phyloP scores from a whole-genome alignment of 2,329 filamentous ascomycete genomes.

The Colletotrichum scovillei region DNA sequence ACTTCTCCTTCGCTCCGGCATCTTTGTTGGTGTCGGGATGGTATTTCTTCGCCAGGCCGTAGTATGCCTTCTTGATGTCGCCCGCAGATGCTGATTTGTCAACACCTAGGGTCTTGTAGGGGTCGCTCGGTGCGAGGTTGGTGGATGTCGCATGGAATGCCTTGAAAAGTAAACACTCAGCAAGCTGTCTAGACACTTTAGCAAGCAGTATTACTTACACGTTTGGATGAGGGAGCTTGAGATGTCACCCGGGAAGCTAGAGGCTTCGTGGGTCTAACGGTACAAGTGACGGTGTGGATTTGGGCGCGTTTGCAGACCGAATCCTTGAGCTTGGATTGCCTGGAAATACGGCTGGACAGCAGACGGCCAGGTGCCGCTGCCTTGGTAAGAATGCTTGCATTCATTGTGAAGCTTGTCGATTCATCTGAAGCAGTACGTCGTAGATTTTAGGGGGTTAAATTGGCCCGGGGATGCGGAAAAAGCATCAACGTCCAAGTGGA shows the following conservation, averaged over 20 bases:
- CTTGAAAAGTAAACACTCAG: constrained; percentile 43
- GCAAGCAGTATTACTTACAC: constrained; percentile 32
- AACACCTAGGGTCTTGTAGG: constrained; percentile 89
- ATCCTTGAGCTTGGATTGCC: constrained; percentile 52
- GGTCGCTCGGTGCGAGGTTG: constrained; percentile 73
- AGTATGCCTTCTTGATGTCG: constrained; percentile 99
- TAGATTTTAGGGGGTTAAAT: constrained; percentile 29
- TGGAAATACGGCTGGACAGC: constrained; percentile 50
- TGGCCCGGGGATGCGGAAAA: constrained; percentile 16
- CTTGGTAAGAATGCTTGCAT: constrained; percentile 59
- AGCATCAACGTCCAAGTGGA: constrained; percentile 31
- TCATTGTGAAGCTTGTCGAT: constrained; percentile 52
- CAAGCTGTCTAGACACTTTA: neutral
- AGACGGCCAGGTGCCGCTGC: constrained; percentile 58
- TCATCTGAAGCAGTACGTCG: constrained; percentile 30
- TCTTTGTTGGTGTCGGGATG: constrained; percentile 99
- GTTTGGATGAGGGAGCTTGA: constrained; percentile 35
- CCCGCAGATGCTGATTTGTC: constrained; percentile 80
- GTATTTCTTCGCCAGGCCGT: constrained; percentile 95
- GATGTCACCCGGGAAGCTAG: constrained; percentile 45
- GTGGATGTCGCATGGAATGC: constrained; percentile 71
- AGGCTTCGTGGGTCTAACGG: constrained; percentile 23
- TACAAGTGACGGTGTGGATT: constrained; percentile 35
- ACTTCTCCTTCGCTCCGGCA: constrained; percentile 90
- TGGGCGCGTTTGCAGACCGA: constrained; percentile 50